These are phyloP conservation scores for Pichia paraexigua DNA, from an alignment of 805 yeast species.

Conservation along the genomic window DNA sequence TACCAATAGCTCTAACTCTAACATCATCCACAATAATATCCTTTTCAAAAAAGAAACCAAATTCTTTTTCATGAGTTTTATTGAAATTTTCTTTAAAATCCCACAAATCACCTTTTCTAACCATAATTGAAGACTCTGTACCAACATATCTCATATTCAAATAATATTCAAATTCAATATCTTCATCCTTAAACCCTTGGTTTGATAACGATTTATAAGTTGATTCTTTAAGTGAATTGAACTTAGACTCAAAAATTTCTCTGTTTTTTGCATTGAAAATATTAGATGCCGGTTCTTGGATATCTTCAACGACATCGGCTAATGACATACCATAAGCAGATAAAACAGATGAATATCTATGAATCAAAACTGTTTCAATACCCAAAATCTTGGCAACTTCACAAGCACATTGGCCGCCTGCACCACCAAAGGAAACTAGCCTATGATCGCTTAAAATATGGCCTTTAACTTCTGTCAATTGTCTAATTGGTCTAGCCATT, in stretches of 20 bases:
- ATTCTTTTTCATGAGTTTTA: conserved; percentile 58
- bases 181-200: conserved; percentile 47
- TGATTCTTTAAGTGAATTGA: conserved; percentile 35
- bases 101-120: conserved; percentile 25
- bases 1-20: conserved; percentile 66
- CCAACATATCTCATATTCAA: conserved; percentile 79
- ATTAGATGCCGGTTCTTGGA: conserved; percentile 60
- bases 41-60: conserved; percentile 60
- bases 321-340: conserved; percentile 85
- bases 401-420: conserved; percentile 87
- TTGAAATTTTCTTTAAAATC: conserved; percentile 40
- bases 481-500: conserved; percentile 83
- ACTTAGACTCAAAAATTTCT: conserved; percentile 33
- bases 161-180: conserved; percentile 50
- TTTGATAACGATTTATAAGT: conserved; percentile 34
- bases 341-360: conserved; percentile 71
- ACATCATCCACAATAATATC: conserved; percentile 58
- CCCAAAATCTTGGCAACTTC: conserved; percentile 68
- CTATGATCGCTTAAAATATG: conserved; percentile 55
- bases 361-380: conserved; percentile 60
- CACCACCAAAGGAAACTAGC: conserved; percentile 84
- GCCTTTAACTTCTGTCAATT: conserved; percentile 80
- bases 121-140: conserved; percentile 79
- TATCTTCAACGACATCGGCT: conserved; percentile 77
- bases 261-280: conserved; percentile 29